Conservation (phyloP, 2,329 filamentous ascomycete genomes). For the Cercospora janseana region DNA sequence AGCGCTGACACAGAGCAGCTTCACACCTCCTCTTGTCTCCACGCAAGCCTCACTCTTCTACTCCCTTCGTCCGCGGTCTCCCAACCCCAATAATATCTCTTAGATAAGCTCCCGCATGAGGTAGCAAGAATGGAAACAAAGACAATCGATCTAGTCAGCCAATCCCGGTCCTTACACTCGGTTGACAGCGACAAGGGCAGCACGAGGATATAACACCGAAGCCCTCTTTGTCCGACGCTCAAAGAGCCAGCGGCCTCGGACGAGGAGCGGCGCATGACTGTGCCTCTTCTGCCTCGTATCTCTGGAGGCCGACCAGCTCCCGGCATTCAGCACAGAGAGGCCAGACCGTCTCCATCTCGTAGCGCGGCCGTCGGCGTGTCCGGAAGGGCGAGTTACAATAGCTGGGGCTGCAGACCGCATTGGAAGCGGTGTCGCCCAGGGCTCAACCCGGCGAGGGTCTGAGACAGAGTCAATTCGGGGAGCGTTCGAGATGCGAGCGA, state of each 20-base stretch:
- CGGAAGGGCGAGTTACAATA: not conserved
- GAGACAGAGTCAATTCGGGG: not conserved
- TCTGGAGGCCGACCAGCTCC: not conserved
- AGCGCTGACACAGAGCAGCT: too few relatives aligned
- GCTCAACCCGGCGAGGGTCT: slow-evolving; percentile 4
- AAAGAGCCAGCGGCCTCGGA: not conserved
- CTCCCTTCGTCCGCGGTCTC: too few relatives aligned
- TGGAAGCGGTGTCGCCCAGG: not conserved
- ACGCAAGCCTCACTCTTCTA: slow-evolving; percentile 2
- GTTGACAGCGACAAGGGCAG: not conserved
- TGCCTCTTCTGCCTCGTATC: not conserved
- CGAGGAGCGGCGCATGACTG: not conserved
- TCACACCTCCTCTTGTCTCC: not conserved
- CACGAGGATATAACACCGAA: not conserved
- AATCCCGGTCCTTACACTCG: not conserved
- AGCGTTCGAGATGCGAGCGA: not conserved
- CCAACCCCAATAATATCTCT: too few relatives aligned
- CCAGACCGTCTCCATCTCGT: not conserved
- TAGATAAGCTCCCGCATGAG: slow-evolving; percentile 1
- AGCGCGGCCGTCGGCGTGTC: not conserved
- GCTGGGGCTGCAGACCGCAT: not conserved
- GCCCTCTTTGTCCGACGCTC: slow-evolving; percentile 2
- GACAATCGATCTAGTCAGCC: not conserved
- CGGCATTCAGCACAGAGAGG: not conserved
- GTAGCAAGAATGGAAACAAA: not conserved